Base-by-base conservation (phyloP, 2,329 filamentous ascomycete species). In the Cladosporium oxysporum region DNA sequence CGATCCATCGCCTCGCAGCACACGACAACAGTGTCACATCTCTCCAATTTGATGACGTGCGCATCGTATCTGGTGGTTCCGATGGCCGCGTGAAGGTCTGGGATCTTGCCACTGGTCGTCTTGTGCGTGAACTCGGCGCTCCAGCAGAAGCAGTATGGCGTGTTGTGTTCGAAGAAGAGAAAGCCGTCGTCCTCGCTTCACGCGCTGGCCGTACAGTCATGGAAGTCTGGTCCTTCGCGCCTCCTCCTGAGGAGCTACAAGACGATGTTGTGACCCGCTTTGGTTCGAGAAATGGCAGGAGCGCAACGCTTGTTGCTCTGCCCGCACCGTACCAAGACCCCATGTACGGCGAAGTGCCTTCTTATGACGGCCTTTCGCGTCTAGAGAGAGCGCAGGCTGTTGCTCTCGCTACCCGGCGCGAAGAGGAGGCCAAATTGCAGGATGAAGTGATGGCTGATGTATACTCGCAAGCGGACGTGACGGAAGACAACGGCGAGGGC, bases 1-100 rank as follows among this genome's bases (percentile, higher is more conserved):
- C 95, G 0, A 97, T 99, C 67, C 95, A 99, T 80, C 88, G 95
- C 55, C 84, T 99, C 61, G 95, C 95, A 49, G 95, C 95, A 3
- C 95, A 99, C 77, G 95, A 99, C 79, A 99, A 99, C 78, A 97
- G 93, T 76, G 95, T 99, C 62, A 99, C 95, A 0, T 97, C 93
- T 78, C 82, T 99, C 71, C 95, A 99, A 76, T 99, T 99, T 76
- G 95, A 99, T 74, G 93, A 97, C 75, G 93, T 91, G 28, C 87
- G 95, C 64, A 95, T 99, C 67, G 93, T 99, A 65, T 97, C 92
- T 76, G 95, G 95, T 72, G 96, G 95, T 59, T 96, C 92, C 73
- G 95, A 99, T 79, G 95, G 95, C n/a, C 87, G 95, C 62, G 95
- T 99, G 70, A 99, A 98, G 80, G 93, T 99, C 64, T 99, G 95